These are phyloP conservation scores for Tolypocladium ovalisporum DNA, from an alignment of 2,329 filamentous ascomycete genomes.

Conservation along the genomic window DNA sequence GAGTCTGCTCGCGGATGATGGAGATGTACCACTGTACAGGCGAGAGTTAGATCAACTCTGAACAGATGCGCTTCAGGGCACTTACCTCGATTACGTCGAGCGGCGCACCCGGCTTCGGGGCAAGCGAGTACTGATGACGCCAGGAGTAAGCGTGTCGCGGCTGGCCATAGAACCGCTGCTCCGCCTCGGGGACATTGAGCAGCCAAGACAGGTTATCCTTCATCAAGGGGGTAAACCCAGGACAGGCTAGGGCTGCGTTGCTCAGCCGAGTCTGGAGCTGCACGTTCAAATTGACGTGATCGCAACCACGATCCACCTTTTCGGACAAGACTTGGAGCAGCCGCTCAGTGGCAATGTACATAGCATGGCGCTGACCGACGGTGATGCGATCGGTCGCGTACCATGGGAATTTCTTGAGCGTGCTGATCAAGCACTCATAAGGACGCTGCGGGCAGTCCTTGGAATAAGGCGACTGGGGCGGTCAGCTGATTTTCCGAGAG, in stretches of 20 bases:
- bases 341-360: constrained; percentile 39
- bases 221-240: constrained; percentile 49
- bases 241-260: constrained; percentile 41
- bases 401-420: constrained; percentile 53
- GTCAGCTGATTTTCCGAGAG: constrained; percentile 1
- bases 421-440: constrained; percentile 56
- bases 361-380: constrained; percentile 40
- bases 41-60: neutral
- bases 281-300: constrained; percentile 34
- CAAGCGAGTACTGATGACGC: constrained; percentile 41
- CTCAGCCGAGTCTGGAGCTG: constrained; percentile 44
- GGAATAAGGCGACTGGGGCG: constrained; percentile 43
- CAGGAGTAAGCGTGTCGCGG: constrained; percentile 37
- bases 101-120: constrained; percentile 34
- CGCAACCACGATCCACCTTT: constrained; percentile 26
- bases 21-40: constrained; percentile 42
- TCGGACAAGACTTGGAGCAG: constrained; percentile 35
- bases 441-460: constrained; percentile 52
- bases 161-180: constrained; percentile 29
- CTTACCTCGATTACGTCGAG: constrained; percentile 46
- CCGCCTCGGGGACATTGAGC: constrained; percentile 23
- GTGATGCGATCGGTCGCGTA: constrained; percentile 45
- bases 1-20: constrained; percentile 42
- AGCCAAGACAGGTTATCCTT: constrained; percentile 46
- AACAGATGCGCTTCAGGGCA: too few species aligned